Evolutionary conservation across 305 asterid genomes (phyloP).

Genomic region (Lippia alba): DNA sequence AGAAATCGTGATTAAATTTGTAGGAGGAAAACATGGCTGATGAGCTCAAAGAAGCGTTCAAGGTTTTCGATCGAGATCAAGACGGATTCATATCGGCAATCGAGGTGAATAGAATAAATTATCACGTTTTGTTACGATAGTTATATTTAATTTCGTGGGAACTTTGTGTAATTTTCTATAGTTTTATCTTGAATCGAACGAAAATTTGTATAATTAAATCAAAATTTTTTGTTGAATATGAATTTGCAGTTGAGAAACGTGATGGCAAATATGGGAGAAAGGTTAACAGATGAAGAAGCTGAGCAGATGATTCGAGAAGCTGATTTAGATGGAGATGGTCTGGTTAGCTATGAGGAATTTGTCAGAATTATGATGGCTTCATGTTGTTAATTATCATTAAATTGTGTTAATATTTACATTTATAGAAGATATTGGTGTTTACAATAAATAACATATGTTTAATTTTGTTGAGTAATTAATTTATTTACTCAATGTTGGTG

Average conservation of each 20-base stretch:
- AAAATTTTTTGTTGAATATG: neutral
- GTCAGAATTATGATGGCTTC: constrained; percentile 69
- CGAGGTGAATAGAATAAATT: constrained; percentile 54
- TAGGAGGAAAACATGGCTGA: constrained; percentile 68
- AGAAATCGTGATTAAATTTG: neutral
- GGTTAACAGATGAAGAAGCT: constrained; percentile 77
- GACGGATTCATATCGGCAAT: constrained; percentile 86
- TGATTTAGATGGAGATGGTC: constrained; percentile 83
- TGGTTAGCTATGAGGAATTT: constrained; percentile 84
- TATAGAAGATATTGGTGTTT: neutral
- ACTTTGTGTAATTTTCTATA: too few relatives aligned
- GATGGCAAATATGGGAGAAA: constrained; percentile 84
- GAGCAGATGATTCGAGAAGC: constrained; percentile 87
- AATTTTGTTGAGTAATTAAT: too few relatives aligned
- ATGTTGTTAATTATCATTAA: constrained; percentile 12
- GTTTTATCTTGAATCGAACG: too few relatives aligned
- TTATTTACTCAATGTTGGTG: too few relatives aligned
- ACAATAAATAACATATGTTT: neutral
- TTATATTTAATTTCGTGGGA: neutral
- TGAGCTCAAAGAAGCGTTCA: constrained; percentile 88
- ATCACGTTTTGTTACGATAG: neutral
- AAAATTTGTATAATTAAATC: neutral
- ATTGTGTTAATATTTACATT: constrained; percentile 19
- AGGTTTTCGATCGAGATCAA: constrained; percentile 88
- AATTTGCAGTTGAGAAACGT: constrained; percentile 68